Base-by-base conservation (phyloP, 2,329 filamentous ascomycete genomes). In the Diaporthe eres region DNA sequence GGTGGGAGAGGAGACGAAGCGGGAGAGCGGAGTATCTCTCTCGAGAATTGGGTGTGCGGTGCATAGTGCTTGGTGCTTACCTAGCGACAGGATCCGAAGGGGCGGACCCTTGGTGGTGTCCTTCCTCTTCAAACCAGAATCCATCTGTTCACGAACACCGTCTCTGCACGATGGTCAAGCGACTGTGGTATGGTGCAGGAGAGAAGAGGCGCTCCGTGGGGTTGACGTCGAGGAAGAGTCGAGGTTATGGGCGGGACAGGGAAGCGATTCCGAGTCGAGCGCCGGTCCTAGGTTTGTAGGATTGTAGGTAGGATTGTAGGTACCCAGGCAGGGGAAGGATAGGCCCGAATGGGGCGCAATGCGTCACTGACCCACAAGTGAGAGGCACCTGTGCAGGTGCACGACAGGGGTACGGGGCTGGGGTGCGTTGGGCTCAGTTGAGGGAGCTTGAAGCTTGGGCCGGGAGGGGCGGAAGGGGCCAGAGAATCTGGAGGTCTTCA, bases 41-140 rank as follows among this genome's bases (percentile, higher is more conserved):
- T 39, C 4, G 22, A 39, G 34, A 25, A 25, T 8, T 25, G 34
- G 57, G 57, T 12, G 22, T 22, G 37, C 19, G 8, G 13, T 53
- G 74, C 10, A 28, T 34, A 47, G 25, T 17, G 47, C 42, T 57
- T 65, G 60, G 51, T 67, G 28, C 91, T 77, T 89, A 97, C 95
- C 95, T 80, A 99, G 90, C 39, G 95, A 98, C 17, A 99, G 88
- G 79, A 99, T 93, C 83, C 97, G 94, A 84, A 98, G 86, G 74
- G 97, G 96, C 82, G 96, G 95, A 67, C 96, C 96, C 86, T 97
- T 98, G 71, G 95, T 98, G 76, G 96, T 98, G 85, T 98, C 96
- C 86, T 97, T 97, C 83, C 96, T 92, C 85, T 92, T 93, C 80
- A 98, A 84, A 76, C 86, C 87, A 79, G 85, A 85, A 77, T 91